Conservation (phyloP, 1,284 basidiomycete genomes). For the Leucoagaricus sp. region DNA sequence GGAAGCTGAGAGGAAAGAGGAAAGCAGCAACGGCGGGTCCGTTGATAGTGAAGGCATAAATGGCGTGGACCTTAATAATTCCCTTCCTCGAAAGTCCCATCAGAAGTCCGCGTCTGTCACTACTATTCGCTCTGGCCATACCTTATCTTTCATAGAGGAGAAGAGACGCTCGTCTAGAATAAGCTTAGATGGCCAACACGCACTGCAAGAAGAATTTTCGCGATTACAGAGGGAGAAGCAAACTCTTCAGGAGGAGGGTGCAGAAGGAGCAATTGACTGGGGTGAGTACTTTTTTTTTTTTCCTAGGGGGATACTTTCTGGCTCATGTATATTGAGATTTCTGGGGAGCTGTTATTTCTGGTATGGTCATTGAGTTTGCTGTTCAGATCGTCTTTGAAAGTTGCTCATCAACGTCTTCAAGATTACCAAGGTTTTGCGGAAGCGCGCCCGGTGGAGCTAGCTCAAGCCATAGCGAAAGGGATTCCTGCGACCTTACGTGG, state of each 20-base stretch:
- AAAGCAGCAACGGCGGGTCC: conserved; percentile 16
- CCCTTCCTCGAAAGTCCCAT: conserved; percentile 34
- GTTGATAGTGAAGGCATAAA: neutral
- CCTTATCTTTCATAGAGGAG: conserved; percentile 20
- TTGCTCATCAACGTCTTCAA: conserved; percentile 23
- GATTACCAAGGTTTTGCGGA: conserved; percentile 88
- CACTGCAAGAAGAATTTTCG: conserved; percentile 70
- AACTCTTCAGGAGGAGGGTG: conserved; percentile 32
- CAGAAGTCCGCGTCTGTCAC: conserved; percentile 65
- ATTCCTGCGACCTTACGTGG: conserved; percentile 87
- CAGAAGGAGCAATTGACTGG: conserved; percentile 66
- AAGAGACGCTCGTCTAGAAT: conserved; percentile 16
- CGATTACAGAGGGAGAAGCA: conserved; percentile 57
- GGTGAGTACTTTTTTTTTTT: conserved; percentile 58
- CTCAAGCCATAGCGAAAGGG: conserved; percentile 88
- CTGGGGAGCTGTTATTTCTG: conserved; percentile 94
- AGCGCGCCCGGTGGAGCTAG: conserved; percentile 77
- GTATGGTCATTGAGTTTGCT: conserved; percentile 39
- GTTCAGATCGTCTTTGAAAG: neutral
- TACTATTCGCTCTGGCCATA: conserved; percentile 54
- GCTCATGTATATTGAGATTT: conserved; percentile 62
- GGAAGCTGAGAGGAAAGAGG: neutral
- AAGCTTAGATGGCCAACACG: conserved; percentile 66
- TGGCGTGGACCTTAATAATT: conserved; percentile 4
- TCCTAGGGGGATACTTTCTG: conserved; percentile 10